A percentile compares a stretch with the other conserved stretches of the same genome.
These are phyloP conservation scores for Beauveria bassiana DNA, from an alignment of 2,329 filamentous ascomycete species.

Conservation along the genomic window DNA sequence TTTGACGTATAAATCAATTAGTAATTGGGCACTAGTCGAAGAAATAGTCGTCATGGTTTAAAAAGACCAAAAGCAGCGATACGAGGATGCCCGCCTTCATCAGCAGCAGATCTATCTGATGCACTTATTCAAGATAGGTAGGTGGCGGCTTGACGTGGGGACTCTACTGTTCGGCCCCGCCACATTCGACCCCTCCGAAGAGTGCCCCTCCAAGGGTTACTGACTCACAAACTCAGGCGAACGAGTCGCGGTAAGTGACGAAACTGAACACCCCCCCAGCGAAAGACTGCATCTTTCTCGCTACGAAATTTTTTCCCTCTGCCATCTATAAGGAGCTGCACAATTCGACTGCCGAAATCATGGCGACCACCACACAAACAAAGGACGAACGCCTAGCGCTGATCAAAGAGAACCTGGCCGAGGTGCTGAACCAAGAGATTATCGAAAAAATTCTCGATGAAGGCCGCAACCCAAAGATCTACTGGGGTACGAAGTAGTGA, in stretches of 20 bases:
- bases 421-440: slow-evolving; percentile 78
- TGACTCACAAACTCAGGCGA: slow-evolving; percentile 5
- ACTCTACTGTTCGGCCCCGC: neutral
- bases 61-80: neutral
- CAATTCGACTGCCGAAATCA: neutral
- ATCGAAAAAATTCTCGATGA: slow-evolving; percentile 65
- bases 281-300: neutral
- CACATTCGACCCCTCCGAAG: slow-evolving; percentile 5
- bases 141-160: neutral
- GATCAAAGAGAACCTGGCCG: slow-evolving; percentile 73
- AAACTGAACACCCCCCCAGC: neutral
- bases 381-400: slow-evolving; percentile 60
- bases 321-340: neutral
- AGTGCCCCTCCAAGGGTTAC: slow-evolving; percentile 2
- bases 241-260: neutral
- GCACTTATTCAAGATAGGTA: neutral
- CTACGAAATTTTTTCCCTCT: neutral
- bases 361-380: slow-evolving; percentile 24
- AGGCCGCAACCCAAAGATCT: slow-evolving; percentile 67
- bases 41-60: neutral
- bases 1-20: neutral
- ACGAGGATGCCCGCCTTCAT: neutral
- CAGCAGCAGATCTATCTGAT: neutral
- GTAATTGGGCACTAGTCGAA: neutral
- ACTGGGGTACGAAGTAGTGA: slow-evolving; percentile 58